phyloP scores from a whole-genome alignment of 2,329 filamentous ascomycete genomes.

The Colletotrichum incanum region DNA sequence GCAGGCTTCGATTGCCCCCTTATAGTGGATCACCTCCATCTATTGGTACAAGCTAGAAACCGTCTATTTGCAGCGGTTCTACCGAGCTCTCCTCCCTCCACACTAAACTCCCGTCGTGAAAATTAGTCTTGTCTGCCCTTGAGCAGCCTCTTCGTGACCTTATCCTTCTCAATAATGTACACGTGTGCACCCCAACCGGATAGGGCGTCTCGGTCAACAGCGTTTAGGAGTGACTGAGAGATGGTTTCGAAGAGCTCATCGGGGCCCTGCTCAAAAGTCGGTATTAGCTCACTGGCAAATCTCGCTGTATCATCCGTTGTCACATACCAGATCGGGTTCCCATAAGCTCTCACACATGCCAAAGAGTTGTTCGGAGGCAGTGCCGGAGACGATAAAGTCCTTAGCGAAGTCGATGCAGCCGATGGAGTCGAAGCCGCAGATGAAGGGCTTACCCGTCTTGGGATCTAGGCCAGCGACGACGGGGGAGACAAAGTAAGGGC shows the following conservation, averaged over 20 bases:
- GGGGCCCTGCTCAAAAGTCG: constrained; percentile 72
- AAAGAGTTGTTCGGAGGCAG: constrained; percentile 96
- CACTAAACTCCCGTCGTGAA: constrained; percentile 3
- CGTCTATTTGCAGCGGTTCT: constrained; percentile 37
- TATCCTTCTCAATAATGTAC: constrained; percentile 99
- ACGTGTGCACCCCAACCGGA: constrained; percentile 99
- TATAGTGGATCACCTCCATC: constrained; percentile 48
- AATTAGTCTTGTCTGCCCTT: constrained; percentile 95
- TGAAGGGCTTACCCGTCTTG: constrained; percentile 95
- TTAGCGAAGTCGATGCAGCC: constrained; percentile 99
- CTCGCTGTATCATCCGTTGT: neutral
- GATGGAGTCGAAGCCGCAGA: constrained; percentile 99
- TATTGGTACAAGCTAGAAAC: constrained; percentile 55
- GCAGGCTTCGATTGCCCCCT: constrained; percentile 32
- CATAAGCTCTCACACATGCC: constrained; percentile 98
- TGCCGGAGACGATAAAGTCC: constrained; percentile 98
- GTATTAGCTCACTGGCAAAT: constrained; percentile 43
- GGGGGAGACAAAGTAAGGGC: constrained; percentile 95
- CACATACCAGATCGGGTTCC: constrained; percentile 93
- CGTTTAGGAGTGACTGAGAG: constrained; percentile 94
- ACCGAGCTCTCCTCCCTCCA: constrained; percentile 26
- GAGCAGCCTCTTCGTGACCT: constrained; percentile 98
- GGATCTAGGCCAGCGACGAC: constrained; percentile 96
- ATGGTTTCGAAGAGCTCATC: constrained; percentile 99
- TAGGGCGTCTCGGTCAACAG: constrained; percentile 95